A percentile compares a stretch with the other conserved stretches of the same genome.
These are phyloP conservation scores for Vanrija humicola DNA, from an alignment of 1,284 basidiomycete species.

Conservation along the genomic window DNA sequence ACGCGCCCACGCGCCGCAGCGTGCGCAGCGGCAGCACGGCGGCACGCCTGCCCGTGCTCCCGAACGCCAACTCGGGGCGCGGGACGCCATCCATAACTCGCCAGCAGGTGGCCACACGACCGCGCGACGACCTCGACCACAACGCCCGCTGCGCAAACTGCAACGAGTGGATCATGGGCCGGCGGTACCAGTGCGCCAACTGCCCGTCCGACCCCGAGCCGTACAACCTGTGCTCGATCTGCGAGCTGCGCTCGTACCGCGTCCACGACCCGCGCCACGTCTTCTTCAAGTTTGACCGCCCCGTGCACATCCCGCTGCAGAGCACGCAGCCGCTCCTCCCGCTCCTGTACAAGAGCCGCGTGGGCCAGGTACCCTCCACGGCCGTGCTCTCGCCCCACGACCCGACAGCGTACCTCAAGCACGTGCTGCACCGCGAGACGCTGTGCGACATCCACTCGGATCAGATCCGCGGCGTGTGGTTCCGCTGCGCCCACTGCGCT, in stretches of 20 bases:
- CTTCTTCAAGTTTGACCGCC: constrained; percentile 78
- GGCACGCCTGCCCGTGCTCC: not conserved
- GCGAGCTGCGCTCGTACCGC: constrained; percentile 70
- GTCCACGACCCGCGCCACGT: constrained; percentile 76
- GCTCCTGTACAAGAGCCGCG: constrained; percentile 62
- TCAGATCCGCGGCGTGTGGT: constrained; percentile 74
- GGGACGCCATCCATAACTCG: not conserved
- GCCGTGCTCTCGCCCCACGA: constrained; percentile 59
- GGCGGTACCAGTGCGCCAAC: constrained; percentile 49
- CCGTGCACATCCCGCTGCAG: constrained; percentile 66
- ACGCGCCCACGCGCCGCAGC: constrained; percentile 22
- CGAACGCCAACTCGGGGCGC: not conserved
- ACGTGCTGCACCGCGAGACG: constrained; percentile 59
- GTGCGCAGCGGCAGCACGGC: not conserved
- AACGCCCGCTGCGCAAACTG: constrained; percentile 38
- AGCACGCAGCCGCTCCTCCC: constrained; percentile 62
- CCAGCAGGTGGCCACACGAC: not conserved
- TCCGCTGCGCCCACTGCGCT: constrained; percentile 78
- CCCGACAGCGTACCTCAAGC: constrained; percentile 61
- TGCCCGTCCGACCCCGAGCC: constrained; percentile 45
- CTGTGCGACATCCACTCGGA: constrained; percentile 47
- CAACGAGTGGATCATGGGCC: constrained; percentile 46
- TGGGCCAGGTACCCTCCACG: constrained; percentile 55
- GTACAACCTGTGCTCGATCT: constrained; percentile 62
- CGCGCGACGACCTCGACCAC: constrained; percentile 41